phyloP scores from a whole-genome alignment of 2,329 filamentous ascomycete genomes.

The Immersiporthe knoxdaviesiana region DNA sequence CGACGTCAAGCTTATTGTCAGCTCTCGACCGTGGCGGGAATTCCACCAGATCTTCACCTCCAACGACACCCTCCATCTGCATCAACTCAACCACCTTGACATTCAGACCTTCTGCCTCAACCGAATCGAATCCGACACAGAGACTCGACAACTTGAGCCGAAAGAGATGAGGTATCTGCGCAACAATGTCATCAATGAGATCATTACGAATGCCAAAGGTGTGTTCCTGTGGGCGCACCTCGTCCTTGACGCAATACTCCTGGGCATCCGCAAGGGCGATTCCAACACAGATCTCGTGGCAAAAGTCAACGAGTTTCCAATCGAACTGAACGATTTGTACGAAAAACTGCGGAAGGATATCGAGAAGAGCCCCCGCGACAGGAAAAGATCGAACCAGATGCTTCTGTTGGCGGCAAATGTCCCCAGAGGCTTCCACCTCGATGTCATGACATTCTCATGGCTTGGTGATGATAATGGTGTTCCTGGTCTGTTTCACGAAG shows the following conservation, averaged over 20 bases:
- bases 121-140: neutral
- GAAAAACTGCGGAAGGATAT: constrained; percentile 10
- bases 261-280: constrained; percentile 6
- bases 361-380: neutral
- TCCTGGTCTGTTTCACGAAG: neutral
- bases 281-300: neutral
- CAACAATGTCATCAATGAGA: neutral
- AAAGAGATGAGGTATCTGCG: neutral
- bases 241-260: neutral
- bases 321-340: constrained; percentile 12
- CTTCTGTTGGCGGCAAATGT: constrained; percentile 2
- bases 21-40: constrained; percentile 18
- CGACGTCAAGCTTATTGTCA: constrained; percentile 15
- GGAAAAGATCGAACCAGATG: constrained; percentile 6
- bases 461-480: neutral
- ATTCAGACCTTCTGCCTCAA: constrained; percentile 6
- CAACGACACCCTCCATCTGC: constrained; percentile 5
- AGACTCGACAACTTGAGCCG: neutral
- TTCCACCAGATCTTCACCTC: neutral
- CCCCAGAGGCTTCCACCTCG: neutral
- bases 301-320: neutral
- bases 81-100: constrained; percentile 12
- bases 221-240: constrained; percentile 23
- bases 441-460: neutral
- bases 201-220: constrained; percentile 3